These are phyloP conservation scores for Tolypocladium pustulatum DNA, from an alignment of 2,329 filamentous ascomycete genomes.

Conservation along the genomic window DNA sequence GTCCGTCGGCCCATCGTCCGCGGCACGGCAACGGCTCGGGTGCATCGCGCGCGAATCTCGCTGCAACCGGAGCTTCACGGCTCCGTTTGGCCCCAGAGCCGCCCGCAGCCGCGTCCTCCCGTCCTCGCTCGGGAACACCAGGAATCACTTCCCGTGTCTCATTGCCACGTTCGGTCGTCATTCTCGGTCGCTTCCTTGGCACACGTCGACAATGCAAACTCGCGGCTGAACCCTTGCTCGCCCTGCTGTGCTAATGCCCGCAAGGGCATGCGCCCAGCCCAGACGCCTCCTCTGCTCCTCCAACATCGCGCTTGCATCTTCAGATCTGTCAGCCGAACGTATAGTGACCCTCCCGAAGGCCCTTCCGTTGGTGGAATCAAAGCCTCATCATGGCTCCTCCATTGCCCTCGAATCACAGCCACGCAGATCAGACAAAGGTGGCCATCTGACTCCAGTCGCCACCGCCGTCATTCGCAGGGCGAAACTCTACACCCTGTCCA, in stretches of 20 bases:
- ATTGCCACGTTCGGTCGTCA: not conserved
- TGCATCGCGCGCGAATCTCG: not conserved
- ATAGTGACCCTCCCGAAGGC: constrained; percentile 45
- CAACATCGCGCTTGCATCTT: not conserved
- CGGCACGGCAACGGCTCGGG: constrained; percentile 1
- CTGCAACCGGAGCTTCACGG: constrained; percentile 6
- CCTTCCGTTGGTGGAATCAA: not conserved
- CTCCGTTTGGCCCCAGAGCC: constrained; percentile 3
- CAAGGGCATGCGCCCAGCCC: not conserved
- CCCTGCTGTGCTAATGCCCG: not conserved
- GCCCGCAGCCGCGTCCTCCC: constrained; percentile 3
- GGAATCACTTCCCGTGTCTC: constrained; percentile 1
- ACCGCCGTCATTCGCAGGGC: constrained; percentile 43
- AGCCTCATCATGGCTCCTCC: not conserved
- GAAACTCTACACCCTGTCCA: constrained; percentile 76
- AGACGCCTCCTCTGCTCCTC: not conserved
- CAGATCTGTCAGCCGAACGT: not conserved
- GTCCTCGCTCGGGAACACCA: constrained; percentile 3
- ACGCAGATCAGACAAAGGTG: constrained; percentile 34
- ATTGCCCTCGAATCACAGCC: not conserved
- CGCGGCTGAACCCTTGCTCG: not conserved
- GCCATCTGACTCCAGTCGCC: constrained; percentile 41
- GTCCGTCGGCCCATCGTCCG: not conserved
- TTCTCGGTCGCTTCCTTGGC: not conserved
- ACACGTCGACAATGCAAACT: not conserved